Base-by-base conservation (phyloP, 192 early-diverging fungal genomes). In the Coemansia sp. region DNA sequence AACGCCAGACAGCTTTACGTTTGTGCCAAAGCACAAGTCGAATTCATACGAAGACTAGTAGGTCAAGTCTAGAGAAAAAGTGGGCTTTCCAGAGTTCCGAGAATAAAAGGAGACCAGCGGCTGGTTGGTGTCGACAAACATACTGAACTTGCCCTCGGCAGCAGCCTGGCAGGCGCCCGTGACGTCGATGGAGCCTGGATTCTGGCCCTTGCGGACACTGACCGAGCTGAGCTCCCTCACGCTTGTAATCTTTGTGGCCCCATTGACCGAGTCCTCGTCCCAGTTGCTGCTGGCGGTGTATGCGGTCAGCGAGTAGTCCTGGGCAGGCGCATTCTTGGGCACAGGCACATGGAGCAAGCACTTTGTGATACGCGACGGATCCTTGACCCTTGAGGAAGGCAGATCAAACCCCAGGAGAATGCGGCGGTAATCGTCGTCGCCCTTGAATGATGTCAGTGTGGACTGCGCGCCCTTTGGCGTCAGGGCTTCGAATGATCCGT, bases 1-100 rank as follows among this genome's bases (percentile, higher is more conserved):
- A 34, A 89, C 92, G 4, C 93, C 93, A 33, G 87, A 86, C 7
- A 84, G 72, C 57, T 98, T 98, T 81, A 73, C 71, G 11, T 98
- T 98, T 71, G 80, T 93, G 33, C 97, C 97, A 38, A 98, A 98
- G 80, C 95, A 97, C 82, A 93, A 91, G 69, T 83, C 88, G 39
- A 97, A 93, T 68, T 87, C 94, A 35, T 88, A 88, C 53, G 84
- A 87, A 21, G 56, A 56, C 34, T 61, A 71, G 37, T 63, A 65
- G 0, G 22, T 41, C 10, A 76, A 29, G 5, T 68, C 62, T n/a
- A 76, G 26, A 17, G 50, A 54, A 22, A 76, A 76, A 0, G 15
- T 48, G 4, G 24, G n/a, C 1, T 67, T 37, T n/a, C 52, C 48
- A 24, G 68, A 63, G 37, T 68, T 42, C 12, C 38, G 22, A 19